phyloP scores from a whole-genome alignment of 2,329 filamentous ascomycete genomes.

The Aspergillus spinulosporus region DNA sequence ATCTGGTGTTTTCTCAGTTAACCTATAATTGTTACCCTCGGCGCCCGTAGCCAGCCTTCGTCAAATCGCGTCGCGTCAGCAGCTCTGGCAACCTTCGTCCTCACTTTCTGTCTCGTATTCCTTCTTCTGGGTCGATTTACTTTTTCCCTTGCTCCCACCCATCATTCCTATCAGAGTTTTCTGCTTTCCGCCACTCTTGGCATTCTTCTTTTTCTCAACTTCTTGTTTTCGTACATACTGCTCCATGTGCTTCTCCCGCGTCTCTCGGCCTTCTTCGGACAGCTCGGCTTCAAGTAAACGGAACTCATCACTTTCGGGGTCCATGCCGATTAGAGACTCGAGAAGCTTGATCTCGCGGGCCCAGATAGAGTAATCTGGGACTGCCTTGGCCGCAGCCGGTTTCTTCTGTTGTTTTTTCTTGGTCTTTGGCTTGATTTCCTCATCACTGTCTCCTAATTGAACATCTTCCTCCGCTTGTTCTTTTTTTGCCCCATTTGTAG shows the following conservation, averaged over 20 bases:
- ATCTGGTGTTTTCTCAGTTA: too few species aligned
- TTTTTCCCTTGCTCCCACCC: constrained; percentile 19
- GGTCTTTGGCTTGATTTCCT: constrained; percentile 22
- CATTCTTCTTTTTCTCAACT: constrained; percentile 55
- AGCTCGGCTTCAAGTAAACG: constrained; percentile 63
- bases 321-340: constrained; percentile 82
- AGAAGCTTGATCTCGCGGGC: constrained; percentile 92
- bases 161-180: constrained; percentile 40
- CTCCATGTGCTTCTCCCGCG: constrained; percentile 73
- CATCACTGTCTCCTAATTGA: constrained; percentile 19
- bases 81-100: constrained; percentile 13
- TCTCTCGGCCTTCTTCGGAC: constrained; percentile 65
- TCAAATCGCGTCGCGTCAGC: background rate
- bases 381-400: constrained; percentile 36
- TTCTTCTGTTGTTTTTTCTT: constrained; percentile 24
- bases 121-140: constrained; percentile 10
- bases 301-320: constrained; percentile 74
- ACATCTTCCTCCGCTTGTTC: constrained; percentile 14
- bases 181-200: constrained; percentile 44
- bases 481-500: background rate
- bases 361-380: constrained; percentile 83
- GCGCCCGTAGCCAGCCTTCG: too few species aligned
- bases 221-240: constrained; percentile 74
- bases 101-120: constrained; percentile 16
- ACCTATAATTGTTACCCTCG: too few species aligned